Base-by-base conservation (phyloP, 192 early-diverging fungal species). In the Backusella tuberculispora region DNA sequence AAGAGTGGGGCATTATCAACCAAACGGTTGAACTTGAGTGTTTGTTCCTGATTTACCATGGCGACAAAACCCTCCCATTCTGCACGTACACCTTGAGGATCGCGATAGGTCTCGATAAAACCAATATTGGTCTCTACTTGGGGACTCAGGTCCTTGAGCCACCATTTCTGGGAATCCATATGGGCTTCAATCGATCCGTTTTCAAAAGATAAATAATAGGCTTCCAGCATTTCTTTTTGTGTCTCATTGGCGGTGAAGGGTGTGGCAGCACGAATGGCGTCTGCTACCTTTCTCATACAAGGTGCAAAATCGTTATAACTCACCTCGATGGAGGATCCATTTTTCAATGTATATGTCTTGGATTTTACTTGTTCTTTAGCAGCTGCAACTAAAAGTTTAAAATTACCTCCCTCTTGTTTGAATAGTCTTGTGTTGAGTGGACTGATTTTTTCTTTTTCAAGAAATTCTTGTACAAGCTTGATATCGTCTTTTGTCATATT, bases 1-100 rank as follows among this genome's bases (percentile, higher is more conserved):
- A 88, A 84, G 5, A 80, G 66, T 19, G 81, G 74, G 19, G 88
- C 89, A 29, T 73, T 43, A 43, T 90, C 66, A 40, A 90, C 89
- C 29, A 90, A 79, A 7, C 86, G 76, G 14, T 83, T 84, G 70
- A 90, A 90, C 71, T 88, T 90, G 13, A 75, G 50, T 4, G 85
- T 90, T 80, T 83, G 81, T 68, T 86, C 85, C 69, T 88, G 83
- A 82, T 90, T 90, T 6, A 88, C 86, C 68, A 90, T 85, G 8
- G 88, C 85, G 24, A 90, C 87, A 69, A 90, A 90, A 0, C 88
- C 89, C 76, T 90, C 87, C 89, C 89, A 90, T 78, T 88, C 89
- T 50, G 88, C 89, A 19, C 89, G 73, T 13, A 88, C 79, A 21
- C 88, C 89, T 37, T 86, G 86, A 45, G 89, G 89, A 74, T 90